These are phyloP conservation scores for Annulohypoxylon truncatum DNA, from an alignment of 2,329 filamentous ascomycete species.

Conservation along the genomic window DNA sequence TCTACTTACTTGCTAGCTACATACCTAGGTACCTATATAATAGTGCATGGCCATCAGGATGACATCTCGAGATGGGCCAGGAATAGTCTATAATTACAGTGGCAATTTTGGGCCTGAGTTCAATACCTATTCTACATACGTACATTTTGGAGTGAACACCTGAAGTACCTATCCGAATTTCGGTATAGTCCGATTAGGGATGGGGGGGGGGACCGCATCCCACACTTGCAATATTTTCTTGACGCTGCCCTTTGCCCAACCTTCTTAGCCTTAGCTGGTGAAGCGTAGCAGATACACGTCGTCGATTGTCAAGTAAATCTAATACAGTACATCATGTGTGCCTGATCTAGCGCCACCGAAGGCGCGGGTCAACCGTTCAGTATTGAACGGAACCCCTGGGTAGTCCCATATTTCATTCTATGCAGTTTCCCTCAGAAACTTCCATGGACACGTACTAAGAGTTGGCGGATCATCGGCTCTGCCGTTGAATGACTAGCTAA, in stretches of 20 bases:
- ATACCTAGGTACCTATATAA: neutral
- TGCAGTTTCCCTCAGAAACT: conserved; percentile 5
- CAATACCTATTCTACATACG: conserved; percentile 9
- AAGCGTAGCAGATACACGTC: conserved; percentile 21
- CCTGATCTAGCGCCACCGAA: conserved; percentile 35
- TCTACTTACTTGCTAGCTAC: neutral
- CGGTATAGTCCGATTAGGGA: conserved; percentile 35
- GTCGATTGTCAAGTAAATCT: conserved; percentile 18
- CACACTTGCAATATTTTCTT: conserved; percentile 5
- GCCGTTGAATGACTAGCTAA: conserved; percentile 18
- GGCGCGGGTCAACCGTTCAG: conserved; percentile 12
- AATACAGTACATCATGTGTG: conserved; percentile 31
- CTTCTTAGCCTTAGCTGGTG: conserved; percentile 13
- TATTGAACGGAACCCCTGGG: neutral
- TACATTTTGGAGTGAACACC: conserved; percentile 15
- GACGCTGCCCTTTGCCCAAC: conserved; percentile 14
- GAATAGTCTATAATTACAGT: conserved; percentile 12
- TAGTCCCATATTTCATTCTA: neutral
- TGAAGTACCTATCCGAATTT: conserved; percentile 30
- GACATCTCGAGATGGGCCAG: neutral
- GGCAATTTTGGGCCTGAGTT: conserved; percentile 19
- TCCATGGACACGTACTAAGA: conserved; percentile 27
- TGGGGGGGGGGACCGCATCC: neutral
- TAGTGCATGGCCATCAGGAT: neutral
- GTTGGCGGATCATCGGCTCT: conserved; percentile 9